Conservation (phyloP, 192 early-diverging fungal genomes). For the Gaertneriomyces semiglobifer region DNA sequence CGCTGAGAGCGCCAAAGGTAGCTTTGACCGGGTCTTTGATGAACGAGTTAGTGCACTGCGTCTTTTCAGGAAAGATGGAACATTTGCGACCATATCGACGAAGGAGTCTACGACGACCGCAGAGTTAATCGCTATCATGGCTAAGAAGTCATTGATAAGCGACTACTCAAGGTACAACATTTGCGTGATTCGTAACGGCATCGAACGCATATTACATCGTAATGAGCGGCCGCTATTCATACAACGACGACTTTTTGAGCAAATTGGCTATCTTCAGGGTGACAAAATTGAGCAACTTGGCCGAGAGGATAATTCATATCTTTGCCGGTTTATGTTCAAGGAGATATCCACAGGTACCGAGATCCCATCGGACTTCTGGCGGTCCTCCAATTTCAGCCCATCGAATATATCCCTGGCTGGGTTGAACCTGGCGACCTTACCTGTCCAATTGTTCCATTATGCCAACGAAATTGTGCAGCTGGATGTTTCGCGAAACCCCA, state of each 20-base stretch:
- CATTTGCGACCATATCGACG: slow-evolving; percentile 75
- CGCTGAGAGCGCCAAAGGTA: slow-evolving; percentile 9
- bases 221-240: slow-evolving; percentile 73
- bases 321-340: slow-evolving; percentile 72
- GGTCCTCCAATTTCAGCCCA: slow-evolving; percentile 17
- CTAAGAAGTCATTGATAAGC: slow-evolving; percentile 78
- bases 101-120: slow-evolving; percentile 64
- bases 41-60: slow-evolving; percentile 47
- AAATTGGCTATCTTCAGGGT: slow-evolving; percentile 73
- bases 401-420: slow-evolving; percentile 62
- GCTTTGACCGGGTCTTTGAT: slow-evolving; percentile 2
- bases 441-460: slow-evolving; percentile 69
- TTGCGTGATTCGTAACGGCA: slow-evolving; percentile 11
- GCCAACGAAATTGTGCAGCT: slow-evolving; percentile 70
- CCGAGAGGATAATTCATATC: slow-evolving; percentile 81
- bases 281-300: slow-evolving; percentile 77
- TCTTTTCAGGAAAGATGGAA: slow-evolving; percentile 74
- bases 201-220: slow-evolving; percentile 67
- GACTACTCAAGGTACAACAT: slow-evolving; percentile 54
- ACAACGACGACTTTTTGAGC: slow-evolving; percentile 67
- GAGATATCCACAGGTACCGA: slow-evolving; percentile 29
- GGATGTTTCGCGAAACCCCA: slow-evolving; percentile 78
- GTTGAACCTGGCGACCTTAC: slow-evolving; percentile 73
- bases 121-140: slow-evolving; percentile 70
- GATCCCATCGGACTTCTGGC: slow-evolving; percentile 23